Conservation (phyloP, 495 filamentous ascomycete genomes). For the Bryoglossum gracile region DNA sequence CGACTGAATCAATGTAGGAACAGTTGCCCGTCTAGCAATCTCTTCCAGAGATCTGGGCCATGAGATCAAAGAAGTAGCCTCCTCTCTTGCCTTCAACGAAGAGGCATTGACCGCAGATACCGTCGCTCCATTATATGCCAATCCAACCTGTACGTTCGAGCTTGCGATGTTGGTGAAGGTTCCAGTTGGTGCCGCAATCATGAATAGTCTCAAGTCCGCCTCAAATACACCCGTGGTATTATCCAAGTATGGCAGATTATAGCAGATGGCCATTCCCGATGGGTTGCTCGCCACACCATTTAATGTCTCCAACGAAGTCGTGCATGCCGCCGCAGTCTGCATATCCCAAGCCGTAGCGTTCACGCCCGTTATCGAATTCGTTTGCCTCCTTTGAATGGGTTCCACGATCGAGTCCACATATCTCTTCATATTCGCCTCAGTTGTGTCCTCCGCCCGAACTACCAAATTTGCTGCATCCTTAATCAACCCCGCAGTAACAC, state of each 20-base stretch:
- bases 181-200: conserved; percentile 47
- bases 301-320: conserved; percentile 37
- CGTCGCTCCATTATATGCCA: conserved; percentile 53
- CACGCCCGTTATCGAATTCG: conserved; percentile 30
- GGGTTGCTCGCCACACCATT: conserved; percentile 48
- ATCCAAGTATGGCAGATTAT: conserved; percentile 60
- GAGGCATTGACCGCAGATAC: conserved; percentile 31
- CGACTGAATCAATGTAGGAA: conserved; percentile 36
- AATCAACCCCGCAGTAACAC: conserved; percentile 18
- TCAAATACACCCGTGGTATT: conserved; percentile 57
- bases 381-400: conserved; percentile 23
- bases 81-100: conserved; percentile 17
- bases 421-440: conserved; percentile 22
- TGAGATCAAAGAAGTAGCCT: conserved; percentile 18
- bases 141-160: conserved; percentile 47
- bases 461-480: conserved; percentile 10
- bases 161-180: conserved; percentile 50
- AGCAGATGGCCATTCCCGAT: conserved; percentile 69
- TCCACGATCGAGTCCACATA: conserved; percentile 24
- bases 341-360: conserved; percentile 39
- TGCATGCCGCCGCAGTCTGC: conserved; percentile 45
- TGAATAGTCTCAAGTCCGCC: conserved; percentile 64
- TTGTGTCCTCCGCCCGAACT: conserved; percentile 13
- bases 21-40: conserved; percentile 11
- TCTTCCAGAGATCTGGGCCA: conserved; percentile 18